A percentile compares a stretch with the other conserved stretches of the same genome.
phyloP scores from a whole-genome alignment of 2,329 filamentous ascomycete species.

The Ceratocystis colombiana region DNA sequence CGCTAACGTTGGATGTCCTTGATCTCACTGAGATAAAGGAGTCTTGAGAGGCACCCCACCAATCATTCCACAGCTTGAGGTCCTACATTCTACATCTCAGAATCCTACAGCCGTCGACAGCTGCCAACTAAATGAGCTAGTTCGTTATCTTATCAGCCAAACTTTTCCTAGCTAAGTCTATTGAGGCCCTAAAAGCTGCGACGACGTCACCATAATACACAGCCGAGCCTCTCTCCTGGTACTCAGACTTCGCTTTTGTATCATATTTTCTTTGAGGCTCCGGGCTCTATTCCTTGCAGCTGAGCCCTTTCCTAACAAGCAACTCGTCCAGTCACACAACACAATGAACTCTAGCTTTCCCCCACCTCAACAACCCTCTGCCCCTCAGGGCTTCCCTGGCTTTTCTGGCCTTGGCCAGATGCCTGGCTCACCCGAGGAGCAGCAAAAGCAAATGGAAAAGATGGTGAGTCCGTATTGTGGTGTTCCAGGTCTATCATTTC shows the following conservation, averaged over 20 bases:
- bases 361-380: conserved; percentile 12
- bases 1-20: not conserved
- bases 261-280: not conserved
- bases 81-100: not conserved
- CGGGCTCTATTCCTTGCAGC: not conserved
- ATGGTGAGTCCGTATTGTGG: conserved; percentile 21
- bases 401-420: conserved; percentile 15
- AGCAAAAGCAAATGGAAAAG: conserved; percentile 27
- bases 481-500: not conserved
- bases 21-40: conserved; percentile 1
- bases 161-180: not conserved
- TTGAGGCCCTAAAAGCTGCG: not conserved
- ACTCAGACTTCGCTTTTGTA: not conserved
- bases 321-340: not conserved
- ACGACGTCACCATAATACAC: not conserved
- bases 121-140: not conserved
- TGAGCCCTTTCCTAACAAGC: not conserved
- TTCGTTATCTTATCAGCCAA: conserved; percentile 13
- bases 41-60: not conserved
- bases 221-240: not conserved
- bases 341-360: conserved; percentile 17
- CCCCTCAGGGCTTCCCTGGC: conserved; percentile 15
- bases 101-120: not conserved
- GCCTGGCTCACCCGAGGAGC: conserved; percentile 24
- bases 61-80: not conserved